These are phyloP conservation scores for Myxozyma mucilagina DNA, from an alignment of 805 yeast species.

Conservation along the genomic window DNA sequence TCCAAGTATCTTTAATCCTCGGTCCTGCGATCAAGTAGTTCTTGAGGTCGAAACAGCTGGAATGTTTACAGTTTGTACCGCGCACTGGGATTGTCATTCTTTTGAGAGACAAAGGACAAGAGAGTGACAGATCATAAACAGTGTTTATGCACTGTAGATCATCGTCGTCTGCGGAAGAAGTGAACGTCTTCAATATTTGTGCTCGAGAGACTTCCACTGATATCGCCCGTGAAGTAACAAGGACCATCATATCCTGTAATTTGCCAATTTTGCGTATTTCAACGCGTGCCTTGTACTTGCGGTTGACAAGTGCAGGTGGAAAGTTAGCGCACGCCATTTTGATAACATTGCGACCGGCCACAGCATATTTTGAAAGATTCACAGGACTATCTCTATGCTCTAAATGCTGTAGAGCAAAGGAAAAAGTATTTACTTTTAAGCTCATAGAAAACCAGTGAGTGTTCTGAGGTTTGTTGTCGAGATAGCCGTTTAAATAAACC, in stretches of 20 bases:
- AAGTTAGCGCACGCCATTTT: not conserved
- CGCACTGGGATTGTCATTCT: conserved; percentile 5
- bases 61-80: not conserved
- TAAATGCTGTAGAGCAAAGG: not conserved
- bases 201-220: not conserved
- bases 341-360: not conserved
- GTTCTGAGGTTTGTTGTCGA: not conserved
- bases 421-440: not conserved
- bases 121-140: not conserved
- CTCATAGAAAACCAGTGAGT: not conserved
- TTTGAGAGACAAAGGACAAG: conserved; percentile 7
- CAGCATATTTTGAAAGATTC: not conserved
- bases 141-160: conserved; percentile 3
- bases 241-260: not conserved
- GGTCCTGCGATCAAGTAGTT: conserved; percentile 1
- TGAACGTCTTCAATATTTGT: not conserved
- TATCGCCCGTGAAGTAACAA: not conserved
- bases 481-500: not conserved
- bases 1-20: conserved; percentile 1
- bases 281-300: not conserved
- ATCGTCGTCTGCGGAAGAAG: conserved; percentile 1
- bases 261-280: not conserved
- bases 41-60: conserved; percentile 5
- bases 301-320: not conserved
- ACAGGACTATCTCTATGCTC: not conserved